phyloP scores from a whole-genome alignment of 2,329 filamentous ascomycete genomes.

The Fusarium anguioides region DNA sequence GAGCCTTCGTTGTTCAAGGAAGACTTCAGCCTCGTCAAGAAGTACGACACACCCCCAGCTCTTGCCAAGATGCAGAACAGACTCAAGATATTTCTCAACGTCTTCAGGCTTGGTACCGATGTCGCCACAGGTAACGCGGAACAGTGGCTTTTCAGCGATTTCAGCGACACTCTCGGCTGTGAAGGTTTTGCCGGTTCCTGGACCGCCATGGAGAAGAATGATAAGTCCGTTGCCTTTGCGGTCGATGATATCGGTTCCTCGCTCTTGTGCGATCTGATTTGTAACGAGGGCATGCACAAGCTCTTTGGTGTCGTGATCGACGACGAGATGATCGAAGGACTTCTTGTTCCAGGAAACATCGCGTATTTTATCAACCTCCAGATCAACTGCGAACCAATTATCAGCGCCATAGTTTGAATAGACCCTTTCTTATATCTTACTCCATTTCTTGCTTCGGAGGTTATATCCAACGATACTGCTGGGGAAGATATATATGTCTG shows the following conservation, averaged over 20 bases:
- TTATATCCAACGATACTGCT: not conserved
- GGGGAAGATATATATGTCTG: not conserved
- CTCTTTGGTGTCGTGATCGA: conserved; percentile 19
- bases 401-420: too few species aligned
- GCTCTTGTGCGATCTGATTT: not conserved
- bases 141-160: conserved; percentile 34
- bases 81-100: conserved; percentile 37
- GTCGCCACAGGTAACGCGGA: not conserved
- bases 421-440: too few species aligned
- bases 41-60: conserved; percentile 37
- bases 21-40: conserved; percentile 47
- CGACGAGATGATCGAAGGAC: conserved; percentile 20
- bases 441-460: not conserved
- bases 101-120: conserved; percentile 25
- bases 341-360: conserved; percentile 27
- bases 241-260: conserved; percentile 47
- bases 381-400: not conserved
- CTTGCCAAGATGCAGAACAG: conserved; percentile 31
- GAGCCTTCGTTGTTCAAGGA: conserved; percentile 40
- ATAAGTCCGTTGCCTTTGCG: conserved; percentile 48
- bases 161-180: conserved; percentile 45
- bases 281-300: conserved; percentile 16
- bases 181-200: conserved; percentile 50
- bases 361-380: conserved; percentile 8
- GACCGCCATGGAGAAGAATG: conserved; percentile 49